These are phyloP conservation scores for Corymbia maculata DNA, from an alignment of 345 rosid species.

Conservation along the genomic window DNA sequence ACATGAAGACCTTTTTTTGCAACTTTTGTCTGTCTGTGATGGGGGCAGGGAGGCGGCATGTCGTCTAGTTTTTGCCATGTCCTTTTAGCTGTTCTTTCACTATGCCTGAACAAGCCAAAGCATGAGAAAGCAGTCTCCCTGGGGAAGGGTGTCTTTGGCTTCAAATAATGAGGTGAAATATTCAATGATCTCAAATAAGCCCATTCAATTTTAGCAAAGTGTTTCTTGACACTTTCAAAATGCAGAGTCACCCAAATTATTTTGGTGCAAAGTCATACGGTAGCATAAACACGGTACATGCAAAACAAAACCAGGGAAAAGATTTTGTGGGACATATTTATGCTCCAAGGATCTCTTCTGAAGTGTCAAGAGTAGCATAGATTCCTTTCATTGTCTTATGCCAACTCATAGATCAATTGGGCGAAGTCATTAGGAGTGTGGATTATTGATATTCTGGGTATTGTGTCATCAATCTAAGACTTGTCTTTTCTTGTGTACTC, in stretches of 20 bases:
- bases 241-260: not conserved
- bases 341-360: not conserved
- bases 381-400: not conserved
- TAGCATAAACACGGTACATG: not conserved
- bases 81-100: not conserved
- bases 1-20: not conserved
- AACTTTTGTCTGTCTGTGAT: not conserved
- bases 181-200: not conserved
- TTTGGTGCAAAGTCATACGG: not conserved
- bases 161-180: not conserved
- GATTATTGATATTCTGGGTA: not conserved
- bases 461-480: not conserved
- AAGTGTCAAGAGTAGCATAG: not conserved
- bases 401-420: not conserved
- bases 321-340: not conserved
- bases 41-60: not conserved
- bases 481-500: not conserved
- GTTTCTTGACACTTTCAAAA: not conserved
- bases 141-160: not conserved
- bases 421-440: not conserved
- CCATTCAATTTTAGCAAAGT: not conserved
- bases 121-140: not conserved
- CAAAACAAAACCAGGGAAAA: not conserved
- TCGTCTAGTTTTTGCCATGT: not conserved
- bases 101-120: not conserved